Evolutionary conservation across 129 eudicot genomes (phyloP).

Genomic region (Chrysanthemum seticuspe): DNA sequence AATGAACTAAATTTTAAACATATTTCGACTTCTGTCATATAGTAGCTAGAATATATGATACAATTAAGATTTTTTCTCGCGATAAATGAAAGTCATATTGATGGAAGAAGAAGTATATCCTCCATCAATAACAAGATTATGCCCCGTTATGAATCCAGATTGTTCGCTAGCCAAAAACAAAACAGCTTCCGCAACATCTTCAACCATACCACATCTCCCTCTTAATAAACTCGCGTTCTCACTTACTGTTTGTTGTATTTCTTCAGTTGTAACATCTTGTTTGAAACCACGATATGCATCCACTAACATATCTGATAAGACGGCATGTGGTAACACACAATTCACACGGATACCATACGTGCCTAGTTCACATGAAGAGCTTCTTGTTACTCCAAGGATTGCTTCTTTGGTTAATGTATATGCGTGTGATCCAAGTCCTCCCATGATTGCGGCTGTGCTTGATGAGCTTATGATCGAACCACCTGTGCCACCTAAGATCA

Average conservation of each 20-base stretch:
- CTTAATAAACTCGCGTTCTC: constrained; percentile 54
- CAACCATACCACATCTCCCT: constrained; percentile 64
- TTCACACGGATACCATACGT: constrained; percentile 72
- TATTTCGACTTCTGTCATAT: background rate
- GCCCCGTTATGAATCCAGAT: constrained; percentile 75
- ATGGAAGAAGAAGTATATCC: constrained; percentile 60
- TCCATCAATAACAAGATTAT: constrained; percentile 85
- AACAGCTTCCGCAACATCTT: constrained; percentile 71
- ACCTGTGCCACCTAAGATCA: constrained; percentile 40
- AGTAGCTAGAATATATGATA: constrained; percentile 14
- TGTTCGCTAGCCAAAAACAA: constrained; percentile 76
- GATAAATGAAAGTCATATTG: constrained; percentile 57
- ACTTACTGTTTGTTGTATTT: constrained; percentile 51
- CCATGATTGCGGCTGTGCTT: constrained; percentile 76
- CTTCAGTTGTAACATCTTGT: constrained; percentile 39
- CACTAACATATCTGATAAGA: constrained; percentile 76
- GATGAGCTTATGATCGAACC: constrained; percentile 65
- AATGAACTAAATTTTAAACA: background rate
- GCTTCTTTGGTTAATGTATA: constrained; percentile 79
- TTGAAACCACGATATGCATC: constrained; percentile 40
- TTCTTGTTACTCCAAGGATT: constrained; percentile 55
- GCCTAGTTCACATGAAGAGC: constrained; percentile 72
- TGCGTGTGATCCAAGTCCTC: constrained; percentile 71
- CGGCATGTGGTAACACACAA: constrained; percentile 77
- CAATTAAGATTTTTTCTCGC: constrained; percentile 20